A percentile compares a stretch with the other conserved stretches of the same genome.
phyloP scores from a whole-genome alignment of 129 eudicot genomes.

The Kitagawia praeruptora region DNA sequence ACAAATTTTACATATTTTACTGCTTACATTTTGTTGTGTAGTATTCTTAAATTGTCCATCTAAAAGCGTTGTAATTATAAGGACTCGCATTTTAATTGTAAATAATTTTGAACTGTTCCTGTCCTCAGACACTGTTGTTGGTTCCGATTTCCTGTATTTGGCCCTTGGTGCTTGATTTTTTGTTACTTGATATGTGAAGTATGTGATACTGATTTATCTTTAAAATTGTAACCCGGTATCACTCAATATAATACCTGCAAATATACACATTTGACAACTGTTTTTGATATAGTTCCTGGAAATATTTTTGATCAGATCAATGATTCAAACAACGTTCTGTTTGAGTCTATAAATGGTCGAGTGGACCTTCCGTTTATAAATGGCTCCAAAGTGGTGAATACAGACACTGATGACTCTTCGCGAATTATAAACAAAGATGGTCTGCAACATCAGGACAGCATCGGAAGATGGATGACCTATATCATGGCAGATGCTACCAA shows the following conservation, averaged over 20 bases:
- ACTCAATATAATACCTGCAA: constrained; percentile 19
- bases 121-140: background rate
- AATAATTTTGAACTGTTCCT: background rate
- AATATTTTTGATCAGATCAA: constrained; percentile 16
- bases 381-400: constrained; percentile 20
- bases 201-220: constrained; percentile 5
- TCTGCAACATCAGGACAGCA: constrained; percentile 54
- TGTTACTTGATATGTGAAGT: constrained; percentile 8
- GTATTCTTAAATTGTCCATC: background rate
- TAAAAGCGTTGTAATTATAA: background rate
- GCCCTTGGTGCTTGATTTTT: background rate
- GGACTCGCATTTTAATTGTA: background rate
- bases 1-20: background rate
- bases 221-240: constrained; percentile 25
- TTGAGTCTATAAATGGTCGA: constrained; percentile 23
- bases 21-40: background rate
- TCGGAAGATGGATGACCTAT: constrained; percentile 71
- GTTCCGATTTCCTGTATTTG: background rate
- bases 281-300: constrained; percentile 23
- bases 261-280: constrained; percentile 12
- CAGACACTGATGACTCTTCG: constrained; percentile 21
- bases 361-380: constrained; percentile 16
- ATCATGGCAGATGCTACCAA: constrained; percentile 46
- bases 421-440: constrained; percentile 27
- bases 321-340: constrained; percentile 12